Percentiles rank a stretch among this genome's conserved stretches.
These are phyloP conservation scores for Penicillium taxi DNA, from an alignment of 495 filamentous ascomycete species.

Conservation along the genomic window DNA sequence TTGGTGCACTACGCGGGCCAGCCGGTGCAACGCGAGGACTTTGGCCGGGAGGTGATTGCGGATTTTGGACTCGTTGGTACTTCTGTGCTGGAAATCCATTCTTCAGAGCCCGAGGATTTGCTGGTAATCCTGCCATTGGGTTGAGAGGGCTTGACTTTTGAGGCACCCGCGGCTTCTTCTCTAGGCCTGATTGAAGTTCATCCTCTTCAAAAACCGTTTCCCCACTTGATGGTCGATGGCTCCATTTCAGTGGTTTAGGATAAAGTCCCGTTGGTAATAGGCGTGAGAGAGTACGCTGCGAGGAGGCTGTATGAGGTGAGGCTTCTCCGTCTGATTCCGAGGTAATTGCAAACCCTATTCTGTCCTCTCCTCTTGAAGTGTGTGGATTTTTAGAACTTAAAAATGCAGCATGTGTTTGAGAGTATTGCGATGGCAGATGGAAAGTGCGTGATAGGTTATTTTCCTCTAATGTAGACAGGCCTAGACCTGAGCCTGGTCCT, in stretches of 20 bases:
- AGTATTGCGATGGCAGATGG: slow-evolving; percentile 10
- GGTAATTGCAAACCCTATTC: slow-evolving; percentile 23
- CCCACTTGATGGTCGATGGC: slow-evolving; percentile 26
- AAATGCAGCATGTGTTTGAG: slow-evolving; percentile 14
- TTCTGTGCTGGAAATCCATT: slow-evolving; percentile 18
- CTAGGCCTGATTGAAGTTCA: slow-evolving; percentile 7
- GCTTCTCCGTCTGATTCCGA: slow-evolving; percentile 26
- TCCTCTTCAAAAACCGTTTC: slow-evolving; percentile 39
- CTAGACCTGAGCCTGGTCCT: too few relatives aligned
- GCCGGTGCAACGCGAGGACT: not conserved
- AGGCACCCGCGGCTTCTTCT: not conserved
- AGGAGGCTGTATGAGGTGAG: slow-evolving; percentile 21
- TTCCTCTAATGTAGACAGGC: too few relatives aligned
- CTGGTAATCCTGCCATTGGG: slow-evolving; percentile 25
- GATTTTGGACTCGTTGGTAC: slow-evolving; percentile 6
- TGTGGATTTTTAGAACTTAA: slow-evolving; percentile 5
- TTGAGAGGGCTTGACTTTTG: slow-evolving; percentile 6
- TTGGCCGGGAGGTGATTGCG: slow-evolving; percentile 1
- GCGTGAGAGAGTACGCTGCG: slow-evolving; percentile 30
- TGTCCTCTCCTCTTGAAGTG: slow-evolving; percentile 6
- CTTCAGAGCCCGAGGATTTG: slow-evolving; percentile 33
- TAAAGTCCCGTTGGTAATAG: slow-evolving; percentile 24
- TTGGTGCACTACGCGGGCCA: not conserved
- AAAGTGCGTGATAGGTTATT: slow-evolving; percentile 5
- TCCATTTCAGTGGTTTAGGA: slow-evolving; percentile 33